These are phyloP conservation scores for Rhizoclosmatium sp. DNA, from an alignment of 192 early-diverging fungal species.

Conservation along the genomic window DNA sequence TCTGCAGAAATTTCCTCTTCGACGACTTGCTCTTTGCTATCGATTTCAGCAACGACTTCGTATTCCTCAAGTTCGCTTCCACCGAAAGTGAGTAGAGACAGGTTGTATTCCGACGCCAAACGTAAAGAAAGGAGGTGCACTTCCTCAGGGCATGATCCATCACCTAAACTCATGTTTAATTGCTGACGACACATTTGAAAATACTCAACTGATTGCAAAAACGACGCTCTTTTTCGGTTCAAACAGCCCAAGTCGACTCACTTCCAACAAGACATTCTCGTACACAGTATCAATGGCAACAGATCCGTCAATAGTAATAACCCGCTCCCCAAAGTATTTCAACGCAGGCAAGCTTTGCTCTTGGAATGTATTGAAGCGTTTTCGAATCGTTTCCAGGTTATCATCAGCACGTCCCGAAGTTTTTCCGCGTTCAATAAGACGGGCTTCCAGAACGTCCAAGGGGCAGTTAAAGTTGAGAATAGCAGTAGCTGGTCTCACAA, in stretches of 20 bases:
- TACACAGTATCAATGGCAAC: slow-evolving; percentile 20
- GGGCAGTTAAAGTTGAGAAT: slow-evolving; percentile 59
- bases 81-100: neutral
- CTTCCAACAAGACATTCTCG: neutral
- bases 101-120: neutral
- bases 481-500: slow-evolving; percentile 42
- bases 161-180: neutral
- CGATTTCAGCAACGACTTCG: neutral
- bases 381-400: slow-evolving; percentile 63
- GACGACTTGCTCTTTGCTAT: neutral
- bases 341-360: slow-evolving; percentile 58
- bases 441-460: slow-evolving; percentile 51
- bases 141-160: slow-evolving; percentile 4
- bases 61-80: neutral
- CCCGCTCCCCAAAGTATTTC: slow-evolving; percentile 48
- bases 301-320: slow-evolving; percentile 38
- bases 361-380: slow-evolving; percentile 62
- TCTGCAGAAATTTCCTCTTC: neutral
- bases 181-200: neutral
- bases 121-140: neutral
- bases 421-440: slow-evolving; percentile 63
- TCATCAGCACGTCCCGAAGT: slow-evolving; percentile 63
- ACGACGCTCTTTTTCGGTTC: neutral
- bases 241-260: neutral
- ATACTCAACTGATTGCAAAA: slow-evolving; percentile 3